Base-by-base conservation (phyloP, 2,329 filamentous ascomycete species). In the Drechslerella dactyloides region DNA sequence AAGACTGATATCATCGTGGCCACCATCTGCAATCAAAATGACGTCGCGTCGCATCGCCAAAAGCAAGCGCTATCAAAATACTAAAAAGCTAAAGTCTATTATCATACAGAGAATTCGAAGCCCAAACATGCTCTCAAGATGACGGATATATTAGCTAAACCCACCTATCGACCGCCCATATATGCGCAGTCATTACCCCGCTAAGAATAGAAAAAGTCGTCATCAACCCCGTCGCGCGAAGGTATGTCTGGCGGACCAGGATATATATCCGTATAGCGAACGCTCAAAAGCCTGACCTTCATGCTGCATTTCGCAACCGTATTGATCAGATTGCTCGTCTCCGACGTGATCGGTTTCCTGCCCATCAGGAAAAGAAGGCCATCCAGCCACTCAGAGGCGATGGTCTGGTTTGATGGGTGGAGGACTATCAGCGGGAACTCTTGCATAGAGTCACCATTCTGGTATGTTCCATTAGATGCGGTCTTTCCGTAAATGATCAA, bases 371-470 rank as follows among this genome's bases (percentile, higher is more conserved):
- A 96, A 64, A 97, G 84, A 74, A 99, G 82, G 0, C 94, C 94
- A 79, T 99, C 94, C 3, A 99, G 84, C 94, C 94, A 99, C 80
- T 99, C 94, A 0, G 92, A 96, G 8, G 94, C 94, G 53, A 94
- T 82, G 74, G 87, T 90, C 78, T 94, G 89, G 68, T 87, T 90
- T 69, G 87, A 82, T 4, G 93, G 93, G 79, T 91, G 88, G 58
- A 99, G 84, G n/a, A 89, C 90, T 60, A 99, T 83, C 21, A 97
- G 85, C 0, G 90, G 84, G 56, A 86, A 83, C 79, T 97, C 94
- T 75, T 85, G 85, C 74, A 74, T 40, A 72, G 76, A 42, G 69
- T 75, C 77, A 60, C 74, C 42, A 68, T 68, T 77, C 78, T 75
- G 76, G 78, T 52, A 74, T 65, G 24, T 54, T 72, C 37, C 79